Base-by-base conservation (phyloP, 2,329 filamentous ascomycete species). In the Fusarium sp. region DNA sequence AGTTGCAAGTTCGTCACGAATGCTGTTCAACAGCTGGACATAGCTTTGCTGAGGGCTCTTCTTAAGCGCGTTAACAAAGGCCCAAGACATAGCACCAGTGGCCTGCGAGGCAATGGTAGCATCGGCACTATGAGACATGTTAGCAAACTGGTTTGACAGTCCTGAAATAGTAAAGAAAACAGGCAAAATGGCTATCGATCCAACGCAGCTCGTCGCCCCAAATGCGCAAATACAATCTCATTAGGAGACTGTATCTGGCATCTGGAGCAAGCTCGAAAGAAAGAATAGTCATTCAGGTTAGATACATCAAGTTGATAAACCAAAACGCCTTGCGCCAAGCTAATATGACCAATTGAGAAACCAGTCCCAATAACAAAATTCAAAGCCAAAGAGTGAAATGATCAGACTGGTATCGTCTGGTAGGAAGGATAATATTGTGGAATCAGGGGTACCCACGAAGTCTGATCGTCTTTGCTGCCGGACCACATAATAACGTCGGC, bases 11-110 rank as follows among this genome's bases (percentile, higher is more conserved):
- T 98, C 94, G 74, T 98, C 95, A 69, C 96, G 92, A 77, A 99
- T 97, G 81, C 91, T 97, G 86, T 98, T 98, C 75, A 99, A 88
- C 68, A 99, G 85, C 83, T 98, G 92, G 54, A 99, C 95, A 78
- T 99, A 99, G 84, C 94, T 98, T 85, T 99, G 96, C 78, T 98
- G 94, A 1, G 95, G 95, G 80, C 98, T 97, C 87, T 97, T 97
- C 84, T 94, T 95, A 73, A 99, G 88, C 45, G 95, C 91, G 8
- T 87, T 92, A 79, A 99, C 95, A 80, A 99, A 99, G 12, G 96
- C 96, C 90, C 93, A 98, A 3, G 94, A 97, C 96, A 99, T 98
- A 78, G 96, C 96, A 55, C 96, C 96, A 0, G 96, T 98, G 29
- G 96, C 95, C 82, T 98, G 89, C 54, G 94, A 92, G 38, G 88